A percentile compares a stretch with the other conserved stretches of the same genome.
Conservation (phyloP, 2,329 filamentous ascomycete genomes). For the Fusarium keratoplasticum region DNA sequence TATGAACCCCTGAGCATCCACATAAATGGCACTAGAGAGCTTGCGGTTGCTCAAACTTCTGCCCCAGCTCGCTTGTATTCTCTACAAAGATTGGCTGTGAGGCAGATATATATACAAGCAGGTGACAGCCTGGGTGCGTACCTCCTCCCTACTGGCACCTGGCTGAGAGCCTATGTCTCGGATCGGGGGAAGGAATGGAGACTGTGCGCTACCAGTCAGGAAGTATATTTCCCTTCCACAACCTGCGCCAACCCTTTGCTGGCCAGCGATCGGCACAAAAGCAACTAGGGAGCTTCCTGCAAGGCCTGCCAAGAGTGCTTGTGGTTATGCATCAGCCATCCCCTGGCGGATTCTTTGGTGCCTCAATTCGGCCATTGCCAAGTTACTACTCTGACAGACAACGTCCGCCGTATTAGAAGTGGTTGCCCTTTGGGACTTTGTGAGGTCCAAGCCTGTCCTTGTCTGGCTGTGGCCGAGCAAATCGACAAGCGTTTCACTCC, state of each 20-base stretch:
- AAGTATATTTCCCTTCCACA: too few relatives aligned
- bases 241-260: background rate
- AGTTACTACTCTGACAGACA: background rate
- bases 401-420: accelerated
- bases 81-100: background rate
- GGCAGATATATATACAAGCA: background rate
- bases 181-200: background rate
- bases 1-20: background rate
- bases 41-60: background rate
- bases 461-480: background rate
- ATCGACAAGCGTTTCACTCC: background rate
- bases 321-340: background rate
- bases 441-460: background rate
- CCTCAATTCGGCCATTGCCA: background rate
- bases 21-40: background rate
- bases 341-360: background rate
- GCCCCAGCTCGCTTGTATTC: background rate
- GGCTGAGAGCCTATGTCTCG: background rate
- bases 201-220: too few relatives aligned
- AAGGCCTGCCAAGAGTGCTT: background rate
- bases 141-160: background rate
- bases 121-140: background rate
- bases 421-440: background rate
- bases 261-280: accelerated
- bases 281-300: background rate